Evolutionary conservation across 2,329 filamentous ascomycete genomes (phyloP), one percentile per base, ranked within the genome.

Genomic region (Neonectria magnoliae): DNA sequence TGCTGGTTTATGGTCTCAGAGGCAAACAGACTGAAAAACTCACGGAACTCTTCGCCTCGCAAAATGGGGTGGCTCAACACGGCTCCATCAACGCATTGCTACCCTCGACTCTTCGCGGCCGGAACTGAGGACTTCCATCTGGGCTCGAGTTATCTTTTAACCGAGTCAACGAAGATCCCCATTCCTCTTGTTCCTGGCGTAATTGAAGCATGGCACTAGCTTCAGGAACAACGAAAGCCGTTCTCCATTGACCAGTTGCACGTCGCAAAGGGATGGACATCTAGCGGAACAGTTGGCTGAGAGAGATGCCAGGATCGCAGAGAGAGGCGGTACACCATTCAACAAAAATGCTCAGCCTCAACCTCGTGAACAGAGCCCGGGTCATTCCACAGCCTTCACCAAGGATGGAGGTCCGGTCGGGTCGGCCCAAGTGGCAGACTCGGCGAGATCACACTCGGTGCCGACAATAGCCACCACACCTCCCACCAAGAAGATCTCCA

Each of bases 211-310:
- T 68, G 66, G 66, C 13, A 41, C 14, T 68, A 63, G 66, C 11
- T 68, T 2, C 36, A 58, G 31, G 11, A 47, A 2, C 41, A 68
- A 8, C 42, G 33, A 22, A 68, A 64, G 41, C 63, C 60, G 3
- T 66, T 68, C 41, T 68, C 64, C 55, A 59, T 68, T 10, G 63
- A 68, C 41, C 54, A 63, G 16, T 64, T 68, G n/a, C 63, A 68
- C 22, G 18, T 63, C 18, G 16, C 31, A 22, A 31, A 57, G 27
- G 53, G 53, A 5, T 44, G 44, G 33, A 33, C n/a, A 14, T 25
- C 16, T 44, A 4, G 33, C n/a, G 9, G 52, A 62, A 27, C 51
- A n/a, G 33, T 14, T 20, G 5, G 59, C 44, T 3, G 27, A 44
- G 36, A 11, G 9, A 14, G 59, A 62, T 38, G 27, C 52, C 11